phyloP scores from a whole-genome alignment of 495 filamentous ascomycete genomes.

The Penicillium flavigenum region DNA sequence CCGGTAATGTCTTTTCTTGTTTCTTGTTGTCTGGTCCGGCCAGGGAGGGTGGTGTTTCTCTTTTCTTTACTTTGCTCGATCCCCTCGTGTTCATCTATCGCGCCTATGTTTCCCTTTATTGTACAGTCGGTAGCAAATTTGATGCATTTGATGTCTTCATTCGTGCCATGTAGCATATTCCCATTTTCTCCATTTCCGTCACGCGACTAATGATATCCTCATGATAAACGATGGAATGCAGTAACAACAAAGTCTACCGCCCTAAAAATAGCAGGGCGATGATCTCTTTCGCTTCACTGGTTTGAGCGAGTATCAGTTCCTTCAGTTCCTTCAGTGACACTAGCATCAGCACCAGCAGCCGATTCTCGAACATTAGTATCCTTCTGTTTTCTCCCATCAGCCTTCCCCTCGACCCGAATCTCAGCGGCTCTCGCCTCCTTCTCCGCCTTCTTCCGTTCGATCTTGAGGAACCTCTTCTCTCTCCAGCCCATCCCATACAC shows the following conservation, averaged over 20 bases:
- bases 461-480: conserved; percentile 30
- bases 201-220: not conserved
- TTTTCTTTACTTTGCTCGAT: conserved; percentile 27
- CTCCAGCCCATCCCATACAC: conserved; percentile 44
- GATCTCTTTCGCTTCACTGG: not conserved
- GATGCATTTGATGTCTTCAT: conserved; percentile 36
- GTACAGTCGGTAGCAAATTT: conserved; percentile 40
- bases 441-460: conserved; percentile 16
- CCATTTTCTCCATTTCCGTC: not conserved
- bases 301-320: not conserved
- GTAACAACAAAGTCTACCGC: not conserved
- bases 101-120: conserved; percentile 32
- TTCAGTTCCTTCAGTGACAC: not conserved
- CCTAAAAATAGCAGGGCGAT: not conserved
- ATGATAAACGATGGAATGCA: not conserved
- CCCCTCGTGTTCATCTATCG: conserved; percentile 32
- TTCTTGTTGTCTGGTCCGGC: conserved; percentile 13
- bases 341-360: not conserved
- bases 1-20: conserved; percentile 22
- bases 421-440: conserved; percentile 5
- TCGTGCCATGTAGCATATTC: conserved; percentile 1
- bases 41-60: conserved; percentile 26
- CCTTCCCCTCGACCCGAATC: not conserved
- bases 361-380: not conserved
- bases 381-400: not conserved